Conservation (phyloP, 192 early-diverging fungal genomes). For the Linnemannia hyalina region DNA sequence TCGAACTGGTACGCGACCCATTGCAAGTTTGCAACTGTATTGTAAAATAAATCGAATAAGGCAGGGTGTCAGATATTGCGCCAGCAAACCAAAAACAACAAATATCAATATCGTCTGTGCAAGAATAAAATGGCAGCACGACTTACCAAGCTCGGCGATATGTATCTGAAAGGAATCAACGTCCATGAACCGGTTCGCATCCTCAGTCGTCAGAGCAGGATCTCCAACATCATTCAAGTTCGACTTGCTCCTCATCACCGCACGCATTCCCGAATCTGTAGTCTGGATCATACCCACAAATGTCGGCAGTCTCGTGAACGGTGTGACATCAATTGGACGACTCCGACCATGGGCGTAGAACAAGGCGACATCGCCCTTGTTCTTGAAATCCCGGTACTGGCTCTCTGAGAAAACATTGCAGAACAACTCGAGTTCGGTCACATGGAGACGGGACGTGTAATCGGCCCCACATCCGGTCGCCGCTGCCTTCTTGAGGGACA, state of each 20-base stretch:
- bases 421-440: constrained; percentile 30
- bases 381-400: constrained; percentile 20
- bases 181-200: constrained; percentile 18
- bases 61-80: background rate
- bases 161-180: constrained; percentile 35
- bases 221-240: constrained; percentile 24
- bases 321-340: constrained; percentile 25
- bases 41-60: background rate
- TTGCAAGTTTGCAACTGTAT: constrained; percentile 33
- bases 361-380: constrained; percentile 27
- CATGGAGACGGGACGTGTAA: constrained; percentile 16
- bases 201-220: background rate
- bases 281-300: constrained; percentile 43
- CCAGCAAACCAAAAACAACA: background rate
- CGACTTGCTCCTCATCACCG: constrained; percentile 21
- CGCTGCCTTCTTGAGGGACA: constrained; percentile 20
- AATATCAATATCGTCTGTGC: background rate
- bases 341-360: constrained; percentile 14
- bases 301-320: constrained; percentile 17
- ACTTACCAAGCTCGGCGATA: constrained; percentile 36
- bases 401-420: constrained; percentile 44
- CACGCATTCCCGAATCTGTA: constrained; percentile 14
- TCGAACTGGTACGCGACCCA: constrained; percentile 36
- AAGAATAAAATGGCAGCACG: background rate
- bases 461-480: background rate